Percentiles rank a stretch among this genome's conserved stretches.
phyloP scores from a whole-genome alignment of 179 eudicot species.

The Actinidia chinensis region DNA sequence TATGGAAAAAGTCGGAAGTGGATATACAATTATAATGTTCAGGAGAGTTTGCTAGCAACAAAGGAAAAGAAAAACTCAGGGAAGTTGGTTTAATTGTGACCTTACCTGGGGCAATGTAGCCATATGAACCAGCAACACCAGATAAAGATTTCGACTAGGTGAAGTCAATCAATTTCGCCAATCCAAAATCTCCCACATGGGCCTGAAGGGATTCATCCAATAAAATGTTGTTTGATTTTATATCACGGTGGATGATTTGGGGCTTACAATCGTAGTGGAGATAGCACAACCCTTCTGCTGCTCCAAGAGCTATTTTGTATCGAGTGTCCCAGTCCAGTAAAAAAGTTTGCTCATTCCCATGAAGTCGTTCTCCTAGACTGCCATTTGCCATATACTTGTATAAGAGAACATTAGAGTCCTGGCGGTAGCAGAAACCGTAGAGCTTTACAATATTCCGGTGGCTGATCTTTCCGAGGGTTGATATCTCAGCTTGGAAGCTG shows the following conservation, averaged over 20 bases:
- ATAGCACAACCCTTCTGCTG: slow-evolving; percentile 59
- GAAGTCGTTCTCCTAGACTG: slow-evolving; percentile 51
- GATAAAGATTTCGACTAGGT: slow-evolving; percentile 56
- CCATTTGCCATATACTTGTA: slow-evolving; percentile 58
- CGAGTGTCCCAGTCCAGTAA: slow-evolving; percentile 47
- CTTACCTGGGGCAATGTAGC: slow-evolving; percentile 73
- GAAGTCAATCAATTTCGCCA: slow-evolving; percentile 57
- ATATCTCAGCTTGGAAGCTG: slow-evolving; percentile 56
- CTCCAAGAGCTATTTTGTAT: slow-evolving; percentile 55
- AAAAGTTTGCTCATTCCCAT: slow-evolving; percentile 26
- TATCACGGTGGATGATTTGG: slow-evolving; percentile 52
- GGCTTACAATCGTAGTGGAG: slow-evolving; percentile 55
- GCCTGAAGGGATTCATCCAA: slow-evolving; percentile 46
- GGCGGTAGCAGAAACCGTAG: slow-evolving; percentile 57
- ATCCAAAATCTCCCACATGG: slow-evolving; percentile 59
- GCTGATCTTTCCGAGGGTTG: slow-evolving; percentile 53
- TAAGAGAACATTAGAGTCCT: slow-evolving; percentile 47
- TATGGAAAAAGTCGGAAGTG: background rate
- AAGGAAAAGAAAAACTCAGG: background rate
- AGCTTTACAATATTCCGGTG: slow-evolving; percentile 56
- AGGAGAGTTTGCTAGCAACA: background rate
- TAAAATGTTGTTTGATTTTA: slow-evolving; percentile 54
- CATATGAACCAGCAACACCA: slow-evolving; percentile 66
- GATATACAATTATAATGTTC: background rate
- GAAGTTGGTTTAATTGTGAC: background rate